These are phyloP conservation scores for Acanthamoeba triangularis DNA, from an alignment of 208 protist genomes.

Conservation along the genomic window DNA sequence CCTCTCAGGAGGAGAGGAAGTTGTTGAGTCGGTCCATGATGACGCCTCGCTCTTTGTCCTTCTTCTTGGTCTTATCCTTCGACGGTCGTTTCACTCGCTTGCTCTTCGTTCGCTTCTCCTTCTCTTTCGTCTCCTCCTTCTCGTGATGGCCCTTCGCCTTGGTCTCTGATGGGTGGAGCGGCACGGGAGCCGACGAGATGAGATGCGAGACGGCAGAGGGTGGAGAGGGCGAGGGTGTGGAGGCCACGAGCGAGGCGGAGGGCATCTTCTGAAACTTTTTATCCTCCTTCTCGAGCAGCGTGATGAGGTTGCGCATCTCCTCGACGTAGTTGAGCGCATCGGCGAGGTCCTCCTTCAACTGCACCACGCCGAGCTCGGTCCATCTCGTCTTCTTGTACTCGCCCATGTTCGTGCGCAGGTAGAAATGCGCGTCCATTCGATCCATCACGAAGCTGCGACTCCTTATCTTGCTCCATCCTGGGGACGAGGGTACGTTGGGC, in stretches of 20 bases:
- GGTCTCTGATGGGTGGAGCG: not conserved
- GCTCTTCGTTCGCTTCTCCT: not conserved
- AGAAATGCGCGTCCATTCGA: conserved; percentile 8
- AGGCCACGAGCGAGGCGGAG: not conserved
- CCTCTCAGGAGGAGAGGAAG: not conserved
- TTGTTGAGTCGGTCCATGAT: conserved; percentile 2
- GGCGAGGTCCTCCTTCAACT: not conserved
- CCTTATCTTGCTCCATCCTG: not conserved
- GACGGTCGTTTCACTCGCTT: not conserved
- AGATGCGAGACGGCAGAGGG: not conserved
- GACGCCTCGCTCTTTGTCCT: not conserved
- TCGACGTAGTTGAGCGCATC: not conserved
- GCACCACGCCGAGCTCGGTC: not conserved
- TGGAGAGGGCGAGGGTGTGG: not conserved
- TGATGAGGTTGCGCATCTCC: not conserved
- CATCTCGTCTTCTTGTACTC: conserved; percentile 58
- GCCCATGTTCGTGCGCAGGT: conserved; percentile 1
- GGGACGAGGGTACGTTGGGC: not conserved
- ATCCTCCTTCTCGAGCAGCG: not conserved
- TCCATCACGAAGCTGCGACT: not conserved
- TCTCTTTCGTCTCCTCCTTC: not conserved
- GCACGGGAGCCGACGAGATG: not conserved
- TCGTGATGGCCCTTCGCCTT: not conserved
- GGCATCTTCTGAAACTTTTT: conserved; percentile 6
- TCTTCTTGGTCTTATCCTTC: conserved; percentile 14